phyloP scores from a whole-genome alignment of 2,329 filamentous ascomycete species.

The Aciculosporium take region DNA sequence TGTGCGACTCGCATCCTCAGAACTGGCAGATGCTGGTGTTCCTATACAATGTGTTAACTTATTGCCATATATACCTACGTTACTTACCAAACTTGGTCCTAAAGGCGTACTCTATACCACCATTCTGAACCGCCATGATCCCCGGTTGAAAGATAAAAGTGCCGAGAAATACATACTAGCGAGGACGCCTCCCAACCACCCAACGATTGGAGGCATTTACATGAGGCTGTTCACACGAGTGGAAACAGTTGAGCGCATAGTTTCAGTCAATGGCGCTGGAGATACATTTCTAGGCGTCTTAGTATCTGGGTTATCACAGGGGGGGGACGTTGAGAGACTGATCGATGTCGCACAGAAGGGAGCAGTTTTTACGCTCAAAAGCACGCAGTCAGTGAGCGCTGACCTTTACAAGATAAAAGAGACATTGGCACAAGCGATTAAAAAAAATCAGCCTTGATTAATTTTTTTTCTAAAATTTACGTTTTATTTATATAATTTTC shows the following conservation, averaged over 20 bases:
- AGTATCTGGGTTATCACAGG: constrained; percentile 59
- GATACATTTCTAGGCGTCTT: constrained; percentile 84
- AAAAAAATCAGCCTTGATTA: too few species aligned
- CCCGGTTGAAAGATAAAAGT: constrained; percentile 46
- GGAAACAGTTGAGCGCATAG: constrained; percentile 53
- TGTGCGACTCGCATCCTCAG: constrained; percentile 47
- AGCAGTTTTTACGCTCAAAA: constrained; percentile 64
- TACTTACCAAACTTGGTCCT: constrained; percentile 70
- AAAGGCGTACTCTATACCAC: constrained; percentile 63
- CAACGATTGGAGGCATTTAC: constrained; percentile 60
- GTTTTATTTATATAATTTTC: too few species aligned
- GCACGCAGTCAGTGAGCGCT: constrained; percentile 56
- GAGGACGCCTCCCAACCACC: constrained; percentile 38
- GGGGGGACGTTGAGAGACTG: constrained; percentile 42
- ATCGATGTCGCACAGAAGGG: constrained; percentile 72
- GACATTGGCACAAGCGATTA: constrained; percentile 16
- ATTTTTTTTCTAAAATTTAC: too few species aligned
- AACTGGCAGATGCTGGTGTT: constrained; percentile 64
- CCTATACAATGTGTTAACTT: constrained; percentile 75
- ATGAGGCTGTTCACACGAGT: constrained; percentile 58
- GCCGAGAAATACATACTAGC: constrained; percentile 59
- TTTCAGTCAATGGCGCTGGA: constrained; percentile 87
- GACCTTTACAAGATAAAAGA: constrained; percentile 33
- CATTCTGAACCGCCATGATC: constrained; percentile 53
- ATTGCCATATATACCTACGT: constrained; percentile 72